Conservation (phyloP, 305 asterid genomes). For the Fraxinus latifolia region DNA sequence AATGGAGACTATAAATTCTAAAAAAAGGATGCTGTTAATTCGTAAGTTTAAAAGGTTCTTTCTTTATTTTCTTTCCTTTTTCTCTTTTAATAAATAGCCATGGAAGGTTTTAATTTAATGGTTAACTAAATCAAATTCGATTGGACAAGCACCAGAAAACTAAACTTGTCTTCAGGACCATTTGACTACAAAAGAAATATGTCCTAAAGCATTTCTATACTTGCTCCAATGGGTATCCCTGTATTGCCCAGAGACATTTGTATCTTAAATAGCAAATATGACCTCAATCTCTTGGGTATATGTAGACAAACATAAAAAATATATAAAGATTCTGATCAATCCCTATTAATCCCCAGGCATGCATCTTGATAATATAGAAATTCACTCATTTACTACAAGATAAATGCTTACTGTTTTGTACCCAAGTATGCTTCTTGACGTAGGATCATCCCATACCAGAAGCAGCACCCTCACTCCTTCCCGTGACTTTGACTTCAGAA, state of each 20-base stretch:
- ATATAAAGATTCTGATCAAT: slow-evolving; percentile 18
- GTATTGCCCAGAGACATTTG: neutral
- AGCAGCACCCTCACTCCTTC: slow-evolving; percentile 99
- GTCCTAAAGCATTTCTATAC: slow-evolving; percentile 15
- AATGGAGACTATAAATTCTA: slow-evolving; percentile 4
- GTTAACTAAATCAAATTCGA: neutral
- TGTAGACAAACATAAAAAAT: slow-evolving; percentile 11
- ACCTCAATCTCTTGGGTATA: neutral
- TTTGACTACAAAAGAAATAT: slow-evolving; percentile 12
- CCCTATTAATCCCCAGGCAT: neutral
- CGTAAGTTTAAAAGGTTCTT: neutral
- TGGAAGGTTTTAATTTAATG: slow-evolving; percentile 8
- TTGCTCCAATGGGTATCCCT: neutral
- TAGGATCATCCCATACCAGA: slow-evolving; percentile 96
- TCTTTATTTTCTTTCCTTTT: neutral
- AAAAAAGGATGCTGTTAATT: neutral
- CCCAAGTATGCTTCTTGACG: slow-evolving; percentile 88
- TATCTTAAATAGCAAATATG: neutral
- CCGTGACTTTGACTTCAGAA: slow-evolving; percentile 83
- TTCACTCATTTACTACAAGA: slow-evolving; percentile 9
- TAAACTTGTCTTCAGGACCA: neutral
- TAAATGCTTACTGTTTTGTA: slow-evolving; percentile 75
- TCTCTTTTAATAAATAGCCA: neutral
- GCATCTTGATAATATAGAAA: slow-evolving; percentile 1
- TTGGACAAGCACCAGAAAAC: neutral